Base-by-base conservation (phyloP, 2,329 filamentous ascomycete genomes). In the Xylariaceae sp. region DNA sequence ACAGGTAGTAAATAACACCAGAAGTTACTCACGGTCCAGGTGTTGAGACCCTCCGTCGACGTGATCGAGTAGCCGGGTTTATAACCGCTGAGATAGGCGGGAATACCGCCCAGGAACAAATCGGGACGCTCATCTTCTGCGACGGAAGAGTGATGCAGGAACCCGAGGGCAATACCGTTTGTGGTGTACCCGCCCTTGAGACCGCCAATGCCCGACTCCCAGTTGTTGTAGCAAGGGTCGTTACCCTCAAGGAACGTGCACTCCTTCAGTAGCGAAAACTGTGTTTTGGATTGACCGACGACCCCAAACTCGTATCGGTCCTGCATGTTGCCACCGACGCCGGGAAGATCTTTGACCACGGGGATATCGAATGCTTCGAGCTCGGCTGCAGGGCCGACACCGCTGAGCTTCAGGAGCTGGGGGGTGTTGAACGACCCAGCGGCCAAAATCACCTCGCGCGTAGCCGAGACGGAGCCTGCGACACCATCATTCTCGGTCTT, bases 301-400 rank as follows among this genome's bases (percentile, higher is more conserved):
- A 52, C 49, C 2, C 35, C 40, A 22, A 48, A 49, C 17, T 54
- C 52, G 30, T 52, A 52, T 17, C 52, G 15, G 17, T 54, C 52
- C 45, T 54, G 52, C 49, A 54, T 52, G 6, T 54, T 52, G 15
- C 33, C 43, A 9, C 52, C 52, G 11, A 87, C 82, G 42, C 81
- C 83, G 0, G 81, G 82, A 1, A 83, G 71, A 59, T 86, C 73
- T 2, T 70, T 66, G 39, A 83, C 59, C 9, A 82, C 71, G 1
- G 71, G 66, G 52, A 85, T 83, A 18, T 68, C 64, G 58, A 76
- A 60, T 31, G 55, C 53, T 32, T 59, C 41, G 14, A 75, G 66
- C 58, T 75, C 70, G 1, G 54, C 61, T n/a, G 59, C 63, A 10
- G 70, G 66, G 1, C 75, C 74, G 44, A 77, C 61, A 18, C 74